A percentile compares a stretch with the other conserved stretches of the same genome.
Conservation (phyloP, 2,329 filamentous ascomycete species). For the Cercospora berteroae region DNA sequence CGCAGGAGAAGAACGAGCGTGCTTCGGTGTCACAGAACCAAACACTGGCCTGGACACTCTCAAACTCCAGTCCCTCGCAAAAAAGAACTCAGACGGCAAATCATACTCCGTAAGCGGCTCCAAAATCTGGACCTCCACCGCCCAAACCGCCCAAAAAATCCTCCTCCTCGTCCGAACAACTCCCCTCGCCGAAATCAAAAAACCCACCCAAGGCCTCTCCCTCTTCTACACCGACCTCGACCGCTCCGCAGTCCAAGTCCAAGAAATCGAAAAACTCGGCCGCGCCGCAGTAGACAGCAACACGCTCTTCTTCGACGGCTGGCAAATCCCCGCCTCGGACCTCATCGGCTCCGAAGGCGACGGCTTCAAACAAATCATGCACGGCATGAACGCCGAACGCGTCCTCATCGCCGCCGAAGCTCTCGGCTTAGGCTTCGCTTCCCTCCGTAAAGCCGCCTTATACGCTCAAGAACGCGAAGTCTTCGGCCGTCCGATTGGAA, state of each 20-base stretch:
- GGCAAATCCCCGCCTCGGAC: conserved; percentile 42
- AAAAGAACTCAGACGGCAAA: conserved; percentile 34
- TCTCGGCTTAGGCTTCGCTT: conserved; percentile 47
- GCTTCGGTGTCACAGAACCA: conserved; percentile 66
- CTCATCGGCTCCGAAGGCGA: conserved; percentile 45
- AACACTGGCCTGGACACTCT: conserved; percentile 44
- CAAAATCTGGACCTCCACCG: conserved; percentile 50
- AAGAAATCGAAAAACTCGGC: conserved; percentile 50
- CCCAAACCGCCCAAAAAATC: conserved; percentile 47
- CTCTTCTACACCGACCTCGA: conserved; percentile 49
- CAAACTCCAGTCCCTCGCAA: conserved; percentile 42
- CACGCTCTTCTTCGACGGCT: conserved; percentile 46
- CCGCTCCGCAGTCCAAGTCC: conserved; percentile 39
- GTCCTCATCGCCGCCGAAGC: conserved; percentile 64
- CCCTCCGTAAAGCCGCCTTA: conserved; percentile 52
- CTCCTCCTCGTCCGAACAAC: conserved; percentile 47
- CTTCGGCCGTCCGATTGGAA: conserved; percentile 63
- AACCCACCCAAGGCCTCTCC: conserved; percentile 45
- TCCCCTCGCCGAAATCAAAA: conserved; percentile 43
- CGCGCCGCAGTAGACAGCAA: conserved; percentile 48
- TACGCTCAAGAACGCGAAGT: conserved; percentile 68
- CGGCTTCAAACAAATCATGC: conserved; percentile 58
- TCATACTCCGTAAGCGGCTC: conserved; percentile 42
- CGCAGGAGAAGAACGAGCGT: conserved; percentile 42
- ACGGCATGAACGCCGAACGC: conserved; percentile 77